Evolutionary conservation across 1,139 yeast genomes (phyloP).

Genomic region (Saccharomyces hybrid): DNA sequence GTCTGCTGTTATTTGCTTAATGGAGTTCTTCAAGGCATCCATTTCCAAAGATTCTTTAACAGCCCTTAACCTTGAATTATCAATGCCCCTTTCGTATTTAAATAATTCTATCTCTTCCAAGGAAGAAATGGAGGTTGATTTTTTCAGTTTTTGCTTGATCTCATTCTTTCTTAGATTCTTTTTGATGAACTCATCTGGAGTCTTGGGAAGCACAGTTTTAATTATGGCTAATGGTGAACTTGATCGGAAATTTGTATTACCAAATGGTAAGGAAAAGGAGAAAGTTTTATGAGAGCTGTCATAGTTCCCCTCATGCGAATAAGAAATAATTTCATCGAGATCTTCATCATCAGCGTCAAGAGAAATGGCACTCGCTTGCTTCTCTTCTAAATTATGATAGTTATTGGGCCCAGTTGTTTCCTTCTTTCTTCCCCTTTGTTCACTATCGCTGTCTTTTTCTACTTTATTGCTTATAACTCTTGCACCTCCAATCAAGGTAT

Average conservation of each 20-base stretch:
- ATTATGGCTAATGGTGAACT: slow-evolving; percentile 4
- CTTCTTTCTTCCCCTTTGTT: background rate
- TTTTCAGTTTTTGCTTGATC: slow-evolving; percentile 40
- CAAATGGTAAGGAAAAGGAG: slow-evolving; percentile 40
- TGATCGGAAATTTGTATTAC: slow-evolving; percentile 27
- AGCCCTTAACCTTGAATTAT: slow-evolving; percentile 62
- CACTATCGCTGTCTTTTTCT: background rate
- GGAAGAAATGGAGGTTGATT: slow-evolving; percentile 55
- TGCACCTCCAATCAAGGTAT: slow-evolving; percentile 3
- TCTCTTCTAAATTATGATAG: background rate
- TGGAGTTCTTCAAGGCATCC: slow-evolving; percentile 27
- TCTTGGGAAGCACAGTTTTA: slow-evolving; percentile 8
- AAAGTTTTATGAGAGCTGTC: slow-evolving; percentile 34
- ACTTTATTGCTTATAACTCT: background rate
- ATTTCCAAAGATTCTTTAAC: slow-evolving; percentile 55
- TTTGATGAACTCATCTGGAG: slow-evolving; percentile 11
- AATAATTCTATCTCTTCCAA: slow-evolving; percentile 57
- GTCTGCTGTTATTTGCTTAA: slow-evolving; percentile 19
- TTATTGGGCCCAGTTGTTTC: background rate
- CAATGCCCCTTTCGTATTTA: slow-evolving; percentile 49
- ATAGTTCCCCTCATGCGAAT: slow-evolving; percentile 4
- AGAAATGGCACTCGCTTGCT: background rate
- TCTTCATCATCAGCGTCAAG: slow-evolving; percentile 6
- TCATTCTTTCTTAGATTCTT: slow-evolving; percentile 27
- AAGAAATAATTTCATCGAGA: slow-evolving; percentile 8